These are phyloP conservation scores for Pythium diclinum DNA, from an alignment of 352 stramenopile species.

Conservation along the genomic window DNA sequence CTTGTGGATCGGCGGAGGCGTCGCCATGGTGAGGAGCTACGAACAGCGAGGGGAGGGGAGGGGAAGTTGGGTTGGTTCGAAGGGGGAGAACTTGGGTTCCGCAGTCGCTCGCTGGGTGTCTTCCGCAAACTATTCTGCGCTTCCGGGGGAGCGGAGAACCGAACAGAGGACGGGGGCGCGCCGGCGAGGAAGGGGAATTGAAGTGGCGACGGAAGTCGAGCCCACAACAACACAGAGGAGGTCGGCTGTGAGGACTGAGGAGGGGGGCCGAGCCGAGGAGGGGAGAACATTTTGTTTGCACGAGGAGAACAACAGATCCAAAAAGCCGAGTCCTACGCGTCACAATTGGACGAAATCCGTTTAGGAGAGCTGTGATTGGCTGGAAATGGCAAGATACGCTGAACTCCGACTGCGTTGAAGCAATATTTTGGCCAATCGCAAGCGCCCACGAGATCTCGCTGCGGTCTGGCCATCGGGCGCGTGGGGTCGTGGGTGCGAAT, in stretches of 20 bases:
- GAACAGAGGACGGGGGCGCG: neutral
- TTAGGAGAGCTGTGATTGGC: neutral
- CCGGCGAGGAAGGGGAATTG: slow-evolving; percentile 24
- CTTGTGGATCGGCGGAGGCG: slow-evolving; percentile 59
- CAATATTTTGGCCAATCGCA: slow-evolving; percentile 18
- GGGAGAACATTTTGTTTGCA: slow-evolving; percentile 13
- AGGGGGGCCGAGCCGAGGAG: neutral
- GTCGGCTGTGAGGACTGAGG: neutral
- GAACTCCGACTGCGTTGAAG: slow-evolving; percentile 7
- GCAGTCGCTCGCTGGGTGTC: neutral
- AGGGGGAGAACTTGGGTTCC: neutral
- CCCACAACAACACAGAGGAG: slow-evolving; percentile 6
- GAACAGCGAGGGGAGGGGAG: slow-evolving; percentile 2
- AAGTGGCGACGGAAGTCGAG: slow-evolving; percentile 14
- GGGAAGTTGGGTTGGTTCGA: neutral
- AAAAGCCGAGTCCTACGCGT: neutral
- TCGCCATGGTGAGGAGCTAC: slow-evolving; percentile 41
- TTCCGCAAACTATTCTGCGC: neutral
- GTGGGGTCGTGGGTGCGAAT: slow-evolving; percentile 13
- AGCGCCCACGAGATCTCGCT: slow-evolving; percentile 13
- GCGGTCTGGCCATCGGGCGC: slow-evolving; percentile 17
- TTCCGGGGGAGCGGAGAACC: neutral
- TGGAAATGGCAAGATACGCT: neutral
- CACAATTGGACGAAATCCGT: slow-evolving; percentile 19
- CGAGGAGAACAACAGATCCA: slow-evolving; percentile 4